Base-by-base conservation (phyloP, 2,329 filamentous ascomycete species). In the Cryphonectria carpinicola region DNA sequence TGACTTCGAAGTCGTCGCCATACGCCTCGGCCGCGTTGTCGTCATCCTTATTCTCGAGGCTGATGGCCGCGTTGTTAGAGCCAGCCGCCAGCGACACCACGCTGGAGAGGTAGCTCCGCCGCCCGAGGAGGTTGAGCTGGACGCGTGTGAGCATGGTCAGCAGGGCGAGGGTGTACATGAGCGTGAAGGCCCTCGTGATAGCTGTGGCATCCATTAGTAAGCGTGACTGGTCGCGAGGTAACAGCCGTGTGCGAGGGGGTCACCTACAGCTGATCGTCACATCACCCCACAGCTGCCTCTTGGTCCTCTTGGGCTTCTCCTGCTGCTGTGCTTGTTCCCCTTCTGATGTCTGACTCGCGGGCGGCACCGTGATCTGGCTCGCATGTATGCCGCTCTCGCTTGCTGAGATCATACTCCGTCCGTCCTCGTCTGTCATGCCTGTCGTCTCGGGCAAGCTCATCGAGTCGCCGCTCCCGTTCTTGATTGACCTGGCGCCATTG, bases 211-310 rank as follows among this genome's bases (percentile, higher is more conserved):
- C 8, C 43, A 35, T 46, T 14, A 7, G 61, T 4, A 22, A n/a
- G 39, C 22, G 17, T 52, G 17, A 61, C 58, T 1, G 35, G 11
- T 32, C 35, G 58, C 32, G 14, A 32, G 4, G 58, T 11, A 37
- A 4, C 25, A 11, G 39, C 11, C 14, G 61, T 22, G 6, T 19
- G 39, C 14, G 37, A 35, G 13, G 39, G 28, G 3, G 25, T 68
- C 14, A 84, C 92, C 79, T 83, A 97, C 94, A 95, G 82, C 92
- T 94, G 75, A 98, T 97, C 78, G 97, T 98, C 81, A 99, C 88
- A 78, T 99, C 95, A 80, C 97, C 95, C 96, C 96, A 99, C 61
- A 99, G 85, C 83, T 98, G 95, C 65, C 93, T 89, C 86, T 98
- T 98, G 72, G 90, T 94, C 83, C 92, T 95, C 75, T 84, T 85